Evolutionary conservation across 306 rosid species (phyloP), one percentile per base, ranked within the genome.

Genomic region (Geum urbanum): DNA sequence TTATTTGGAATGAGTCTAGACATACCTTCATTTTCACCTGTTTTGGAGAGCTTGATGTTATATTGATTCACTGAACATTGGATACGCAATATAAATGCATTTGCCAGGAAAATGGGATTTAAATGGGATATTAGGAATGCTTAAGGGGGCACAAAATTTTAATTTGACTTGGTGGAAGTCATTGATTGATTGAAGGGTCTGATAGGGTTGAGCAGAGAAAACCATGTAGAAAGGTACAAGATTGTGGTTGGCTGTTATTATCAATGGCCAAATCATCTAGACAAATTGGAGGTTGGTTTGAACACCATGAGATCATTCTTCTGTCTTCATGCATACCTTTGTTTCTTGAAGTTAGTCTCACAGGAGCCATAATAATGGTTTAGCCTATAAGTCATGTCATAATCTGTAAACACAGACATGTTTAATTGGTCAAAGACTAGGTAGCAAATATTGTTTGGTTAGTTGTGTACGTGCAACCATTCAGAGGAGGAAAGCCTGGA

Each of bases 201-300:
- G 37, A 75, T 79, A 75, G 81, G 64, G 71, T 75, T 79, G 74
- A 75, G 77, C 70, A 75, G 95, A 84, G 86, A 80, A 77, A 88
- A 85, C 89, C 99, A 84, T 83, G 67, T 76, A 91, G 96, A 91
- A 86, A 84, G 85, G 77, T 78, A 86, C 99, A 94, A 91, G 80
- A 79, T 58, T 78, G 77, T 82, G 83, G 95, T 87, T 87, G 90
- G 95, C 84, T 78, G 69, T 84, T 86, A 95, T 80, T 88, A 80
- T 91, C 99, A 84, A 5, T 81, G 76, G 78, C 81, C 91, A 79
- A 84, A 88, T 88, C 94, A 85, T 68, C 77, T 62, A 74, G 81
- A 63, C 74, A 82, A 77, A 83, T 70, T 79, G 76, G 67, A 58
- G 78, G 73, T 71, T 74, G 77, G 84, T 79, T 75, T 67, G 76